These are phyloP conservation scores for Mycena rebaudengoi DNA, from an alignment of 768 basidiomycete species.

Conservation along the genomic window DNA sequence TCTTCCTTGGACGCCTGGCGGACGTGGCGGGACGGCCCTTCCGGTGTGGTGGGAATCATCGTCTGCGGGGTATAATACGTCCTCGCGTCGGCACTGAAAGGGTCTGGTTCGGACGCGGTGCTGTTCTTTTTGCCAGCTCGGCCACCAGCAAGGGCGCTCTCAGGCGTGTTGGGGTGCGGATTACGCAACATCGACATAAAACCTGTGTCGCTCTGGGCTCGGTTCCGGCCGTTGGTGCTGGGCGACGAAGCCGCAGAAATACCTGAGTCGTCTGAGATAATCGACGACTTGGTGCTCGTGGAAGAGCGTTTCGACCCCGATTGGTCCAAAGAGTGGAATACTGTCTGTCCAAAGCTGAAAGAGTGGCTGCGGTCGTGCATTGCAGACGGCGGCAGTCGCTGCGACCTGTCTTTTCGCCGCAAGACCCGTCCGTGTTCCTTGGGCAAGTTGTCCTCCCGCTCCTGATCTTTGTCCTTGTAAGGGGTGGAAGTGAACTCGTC, in stretches of 20 bases:
- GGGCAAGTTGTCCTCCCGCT: slow-evolving; percentile 28
- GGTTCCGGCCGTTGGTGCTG: slow-evolving; percentile 48
- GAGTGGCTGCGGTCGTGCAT: slow-evolving; percentile 70
- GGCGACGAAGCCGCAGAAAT: slow-evolving; percentile 38
- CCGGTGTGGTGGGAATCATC: slow-evolving; percentile 73
- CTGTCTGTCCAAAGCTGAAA: slow-evolving; percentile 70
- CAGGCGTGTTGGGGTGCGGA: slow-evolving; percentile 47
- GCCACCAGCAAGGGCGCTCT: slow-evolving; percentile 45
- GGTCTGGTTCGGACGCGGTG: slow-evolving; percentile 62
- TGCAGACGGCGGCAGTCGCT: slow-evolving; percentile 42
- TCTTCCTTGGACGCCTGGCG: slow-evolving; percentile 78
- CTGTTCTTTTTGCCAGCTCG: slow-evolving; percentile 35
- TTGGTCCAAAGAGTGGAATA: slow-evolving; percentile 59
- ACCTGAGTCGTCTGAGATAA: slow-evolving; percentile 33
- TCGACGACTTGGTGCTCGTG: slow-evolving; percentile 38
- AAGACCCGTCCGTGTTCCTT: slow-evolving; percentile 53
- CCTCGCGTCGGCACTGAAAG: slow-evolving; percentile 75
- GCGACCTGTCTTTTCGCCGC: slow-evolving; percentile 46
- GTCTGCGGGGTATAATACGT: slow-evolving; percentile 83
- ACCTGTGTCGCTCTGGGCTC: slow-evolving; percentile 69
- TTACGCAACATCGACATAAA: slow-evolving; percentile 64
- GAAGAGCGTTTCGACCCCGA: slow-evolving; percentile 32
- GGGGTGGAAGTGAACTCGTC: slow-evolving; percentile 53
- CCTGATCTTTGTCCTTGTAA: slow-evolving; percentile 46
- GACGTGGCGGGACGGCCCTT: slow-evolving; percentile 51